These are phyloP conservation scores for Carex kokanica DNA, from an alignment of 176 grass and related monocot genomes.

Conservation along the genomic window DNA sequence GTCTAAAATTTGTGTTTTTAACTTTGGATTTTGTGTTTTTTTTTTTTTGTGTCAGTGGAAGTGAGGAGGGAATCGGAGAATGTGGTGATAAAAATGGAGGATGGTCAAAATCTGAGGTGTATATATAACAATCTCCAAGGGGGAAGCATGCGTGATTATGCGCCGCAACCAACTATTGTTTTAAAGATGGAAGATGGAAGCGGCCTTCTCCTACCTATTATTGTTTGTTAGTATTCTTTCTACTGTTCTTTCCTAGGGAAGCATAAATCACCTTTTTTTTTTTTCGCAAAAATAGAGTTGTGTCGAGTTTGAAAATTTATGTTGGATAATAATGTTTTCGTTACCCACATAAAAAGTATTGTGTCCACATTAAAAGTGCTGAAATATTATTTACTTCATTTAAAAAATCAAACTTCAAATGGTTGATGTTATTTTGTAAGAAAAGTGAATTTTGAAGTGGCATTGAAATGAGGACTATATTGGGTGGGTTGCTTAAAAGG, in stretches of 20 bases:
- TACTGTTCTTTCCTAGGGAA: background rate
- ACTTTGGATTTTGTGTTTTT: background rate
- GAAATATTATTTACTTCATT: background rate
- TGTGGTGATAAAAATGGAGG: constrained; percentile 89
- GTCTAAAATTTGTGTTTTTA: constrained; percentile 4
- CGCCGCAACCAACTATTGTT: constrained; percentile 79
- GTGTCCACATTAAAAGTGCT: background rate
- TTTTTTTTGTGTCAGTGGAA: constrained; percentile 51
- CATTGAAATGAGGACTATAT: background rate
- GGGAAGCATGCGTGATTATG: constrained; percentile 64
- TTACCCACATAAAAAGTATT: background rate
- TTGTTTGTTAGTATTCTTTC: constrained; percentile 68
- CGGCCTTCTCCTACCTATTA: constrained; percentile 84
- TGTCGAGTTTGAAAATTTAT: background rate
- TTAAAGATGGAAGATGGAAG: constrained; percentile 97
- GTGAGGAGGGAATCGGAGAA: constrained; percentile 78
- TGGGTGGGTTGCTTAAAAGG: background rate
- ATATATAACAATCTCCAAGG: constrained; percentile 69
- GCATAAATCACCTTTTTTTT: background rate
- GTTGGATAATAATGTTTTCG: background rate
- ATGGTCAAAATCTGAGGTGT: constrained; percentile 66
- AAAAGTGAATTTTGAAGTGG: background rate
- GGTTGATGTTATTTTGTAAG: background rate
- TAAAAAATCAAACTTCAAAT: background rate
- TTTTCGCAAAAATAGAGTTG: background rate